phyloP scores from a whole-genome alignment of 371 early-diverging fungal genomes.

The Mortierella sp. region DNA sequence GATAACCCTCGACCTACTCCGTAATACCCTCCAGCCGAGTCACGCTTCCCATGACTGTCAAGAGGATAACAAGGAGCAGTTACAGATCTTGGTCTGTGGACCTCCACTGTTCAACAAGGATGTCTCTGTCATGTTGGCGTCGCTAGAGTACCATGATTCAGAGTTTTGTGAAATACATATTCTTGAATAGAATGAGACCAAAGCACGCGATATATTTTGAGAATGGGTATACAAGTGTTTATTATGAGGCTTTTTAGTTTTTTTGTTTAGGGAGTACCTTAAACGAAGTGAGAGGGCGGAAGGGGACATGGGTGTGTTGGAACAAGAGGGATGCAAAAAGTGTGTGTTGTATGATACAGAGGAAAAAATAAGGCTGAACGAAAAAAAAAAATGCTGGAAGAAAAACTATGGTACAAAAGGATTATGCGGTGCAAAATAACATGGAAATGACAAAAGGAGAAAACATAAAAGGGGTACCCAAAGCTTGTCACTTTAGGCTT shows the following conservation, averaged over 20 bases:
- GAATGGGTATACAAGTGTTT: background rate
- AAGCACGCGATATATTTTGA: background rate
- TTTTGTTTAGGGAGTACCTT: background rate
- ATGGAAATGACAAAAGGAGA: background rate
- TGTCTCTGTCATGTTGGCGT: slow-evolving; percentile 23
- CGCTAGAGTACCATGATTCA: slow-evolving; percentile 23
- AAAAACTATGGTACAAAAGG: slow-evolving; percentile 7
- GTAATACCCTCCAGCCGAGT: slow-evolving; percentile 11
- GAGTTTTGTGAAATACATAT: slow-evolving; percentile 31
- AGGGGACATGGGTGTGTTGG: slow-evolving; percentile 4
- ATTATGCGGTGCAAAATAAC: slow-evolving; percentile 7
- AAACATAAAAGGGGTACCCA: background rate
- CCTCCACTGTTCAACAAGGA: slow-evolving; percentile 46
- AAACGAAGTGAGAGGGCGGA: background rate
- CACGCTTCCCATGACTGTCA: background rate
- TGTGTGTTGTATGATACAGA: background rate
- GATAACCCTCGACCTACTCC: slow-evolving; percentile 26
- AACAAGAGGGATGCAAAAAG: background rate
- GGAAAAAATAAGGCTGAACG: background rate
- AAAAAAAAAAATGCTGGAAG: slow-evolving; percentile 15
- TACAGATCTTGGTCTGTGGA: slow-evolving; percentile 42
- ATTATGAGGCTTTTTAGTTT: background rate
- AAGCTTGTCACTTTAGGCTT: background rate
- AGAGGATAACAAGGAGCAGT: background rate
- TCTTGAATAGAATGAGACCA: slow-evolving; percentile 24